These are phyloP conservation scores for Stylosanthes scabra DNA, from an alignment of 331 rosid species.

Conservation along the genomic window DNA sequence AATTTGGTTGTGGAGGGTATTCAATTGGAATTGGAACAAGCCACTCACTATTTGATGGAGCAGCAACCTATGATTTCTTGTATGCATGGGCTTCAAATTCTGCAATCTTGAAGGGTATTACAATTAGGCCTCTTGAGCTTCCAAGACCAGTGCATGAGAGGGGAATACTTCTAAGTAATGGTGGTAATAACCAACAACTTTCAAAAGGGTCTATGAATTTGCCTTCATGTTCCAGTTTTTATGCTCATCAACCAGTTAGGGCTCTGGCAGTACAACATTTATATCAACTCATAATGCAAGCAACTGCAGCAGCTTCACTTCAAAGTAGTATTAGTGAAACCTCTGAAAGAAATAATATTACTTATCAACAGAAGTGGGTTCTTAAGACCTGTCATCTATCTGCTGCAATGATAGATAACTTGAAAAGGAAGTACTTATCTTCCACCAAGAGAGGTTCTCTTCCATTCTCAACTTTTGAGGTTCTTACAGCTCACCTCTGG, in stretches of 20 bases:
- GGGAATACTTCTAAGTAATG: conserved; percentile 44
- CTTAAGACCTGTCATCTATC: conserved; percentile 63
- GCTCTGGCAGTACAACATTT: conserved; percentile 74
- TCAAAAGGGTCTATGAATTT: conserved; percentile 24
- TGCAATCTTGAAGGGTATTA: conserved; percentile 37
- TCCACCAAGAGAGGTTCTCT: conserved; percentile 38
- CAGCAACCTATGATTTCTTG: conserved; percentile 70
- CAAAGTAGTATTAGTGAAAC: conserved; percentile 4
- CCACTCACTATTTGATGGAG: conserved; percentile 83
- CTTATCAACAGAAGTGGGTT: conserved; percentile 41
- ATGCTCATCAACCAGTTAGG: conserved; percentile 10
- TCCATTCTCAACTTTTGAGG: conserved; percentile 77
- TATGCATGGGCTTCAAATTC: conserved; percentile 75
- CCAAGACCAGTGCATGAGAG: conserved; percentile 73
- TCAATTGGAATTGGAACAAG: conserved; percentile 76
- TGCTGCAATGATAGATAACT: conserved; percentile 49
- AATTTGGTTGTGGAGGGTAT: conserved; percentile 82
- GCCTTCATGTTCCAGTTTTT: conserved; percentile 14
- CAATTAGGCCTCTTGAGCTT: conserved; percentile 6
- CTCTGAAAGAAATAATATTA: neutral
- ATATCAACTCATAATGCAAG: conserved; percentile 68
- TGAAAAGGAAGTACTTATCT: conserved; percentile 52
- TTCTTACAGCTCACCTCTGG: conserved; percentile 81
- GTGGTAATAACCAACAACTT: neutral
- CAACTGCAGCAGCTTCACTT: conserved; percentile 16